Evolutionary conservation across 2,329 filamentous ascomycete species (phyloP).

Genomic region (Colletotrichum sp.): DNA sequence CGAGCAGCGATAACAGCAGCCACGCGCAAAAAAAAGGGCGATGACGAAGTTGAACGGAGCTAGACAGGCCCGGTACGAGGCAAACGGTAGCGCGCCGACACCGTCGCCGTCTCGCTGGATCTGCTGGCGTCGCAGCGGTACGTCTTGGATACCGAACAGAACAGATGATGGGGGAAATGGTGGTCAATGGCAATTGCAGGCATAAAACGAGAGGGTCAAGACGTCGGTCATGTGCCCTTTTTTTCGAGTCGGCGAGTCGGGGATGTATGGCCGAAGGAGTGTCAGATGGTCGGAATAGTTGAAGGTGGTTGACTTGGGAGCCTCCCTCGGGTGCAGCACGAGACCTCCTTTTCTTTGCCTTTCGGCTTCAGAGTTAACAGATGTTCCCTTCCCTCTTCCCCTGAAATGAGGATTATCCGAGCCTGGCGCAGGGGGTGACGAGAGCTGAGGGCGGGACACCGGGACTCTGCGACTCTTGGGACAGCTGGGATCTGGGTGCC

Average conservation of each 20-base stretch:
- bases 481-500: constrained; percentile 1
- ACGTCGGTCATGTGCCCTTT: constrained; percentile 3
- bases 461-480: not conserved
- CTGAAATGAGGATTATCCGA: constrained; percentile 21
- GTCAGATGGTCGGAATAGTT: constrained; percentile 13
- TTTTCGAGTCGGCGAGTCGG: not conserved
- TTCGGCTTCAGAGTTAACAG: not conserved
- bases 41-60: constrained; percentile 11
- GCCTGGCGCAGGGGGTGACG: constrained; percentile 6
- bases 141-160: not conserved
- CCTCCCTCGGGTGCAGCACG: constrained; percentile 1
- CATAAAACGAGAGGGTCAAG: not conserved
- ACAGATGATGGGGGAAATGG: not conserved
- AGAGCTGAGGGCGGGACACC: not conserved
- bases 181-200: not conserved
- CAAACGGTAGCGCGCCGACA: not conserved
- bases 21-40: not conserved
- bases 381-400: not conserved
- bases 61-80: not conserved
- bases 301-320: constrained; percentile 3
- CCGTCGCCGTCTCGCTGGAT: not conserved
- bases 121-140: not conserved
- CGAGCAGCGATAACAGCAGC: not conserved
- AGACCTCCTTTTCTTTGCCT: constrained; percentile 10
- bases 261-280: not conserved